Percentiles rank a stretch among this genome's conserved stretches.
Evolutionary conservation across 495 filamentous ascomycete genomes (phyloP).

Genomic region (Paragyromitra xinjiangensis): DNA sequence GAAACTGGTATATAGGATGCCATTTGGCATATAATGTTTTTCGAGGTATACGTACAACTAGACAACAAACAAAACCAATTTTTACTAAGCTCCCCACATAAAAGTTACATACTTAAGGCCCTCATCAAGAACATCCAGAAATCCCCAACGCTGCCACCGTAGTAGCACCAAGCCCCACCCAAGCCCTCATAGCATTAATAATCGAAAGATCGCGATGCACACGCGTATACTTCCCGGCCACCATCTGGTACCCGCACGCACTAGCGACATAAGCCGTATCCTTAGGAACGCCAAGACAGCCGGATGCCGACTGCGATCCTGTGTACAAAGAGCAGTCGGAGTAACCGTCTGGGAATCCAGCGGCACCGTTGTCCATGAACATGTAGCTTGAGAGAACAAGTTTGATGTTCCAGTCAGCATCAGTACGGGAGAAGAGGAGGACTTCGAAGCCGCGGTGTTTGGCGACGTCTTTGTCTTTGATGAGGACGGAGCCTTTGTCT

Average conservation of each 20-base stretch:
- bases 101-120: not conserved
- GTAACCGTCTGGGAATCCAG: conserved; percentile 56
- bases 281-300: conserved; percentile 53
- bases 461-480: conserved; percentile 57
- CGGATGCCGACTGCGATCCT: conserved; percentile 29
- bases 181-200: conserved; percentile 58
- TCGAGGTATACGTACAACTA: not conserved
- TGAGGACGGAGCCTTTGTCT: conserved; percentile 56
- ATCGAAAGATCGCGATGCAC: conserved; percentile 56
- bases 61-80: not conserved
- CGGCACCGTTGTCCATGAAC: conserved; percentile 51
- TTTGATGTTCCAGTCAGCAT: conserved; percentile 57
- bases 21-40: not conserved
- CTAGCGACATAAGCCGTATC: conserved; percentile 52
- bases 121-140: conserved; percentile 41
- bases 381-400: conserved; percentile 56
- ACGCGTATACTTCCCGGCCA: conserved; percentile 54
- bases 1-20: too few relatives aligned
- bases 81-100: not conserved
- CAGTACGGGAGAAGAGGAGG: conserved; percentile 58
- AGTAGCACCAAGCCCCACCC: conserved; percentile 53
- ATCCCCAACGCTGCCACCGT: conserved; percentile 55
- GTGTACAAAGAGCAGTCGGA: conserved; percentile 57
- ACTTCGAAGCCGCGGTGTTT: conserved; percentile 57
- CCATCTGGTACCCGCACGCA: conserved; percentile 55